Evolutionary conservation across 306 rosid genomes (phyloP), one percentile per base, ranked within the genome.

Genomic region (Notholithocarpus densiflorus): DNA sequence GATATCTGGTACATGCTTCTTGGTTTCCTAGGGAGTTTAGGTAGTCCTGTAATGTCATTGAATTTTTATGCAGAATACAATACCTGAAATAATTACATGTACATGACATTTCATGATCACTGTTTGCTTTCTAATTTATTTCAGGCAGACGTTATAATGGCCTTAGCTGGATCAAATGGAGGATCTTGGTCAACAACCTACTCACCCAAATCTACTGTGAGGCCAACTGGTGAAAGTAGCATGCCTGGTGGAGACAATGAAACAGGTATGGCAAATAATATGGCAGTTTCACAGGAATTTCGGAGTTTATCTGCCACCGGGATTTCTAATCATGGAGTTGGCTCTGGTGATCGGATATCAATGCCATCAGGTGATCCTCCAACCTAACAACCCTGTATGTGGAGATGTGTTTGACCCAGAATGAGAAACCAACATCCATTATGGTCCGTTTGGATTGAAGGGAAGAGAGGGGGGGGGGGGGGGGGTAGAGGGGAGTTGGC

Each of bases 71-170:
- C 72, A 32, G 17, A 48, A 32, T 32, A 65, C 2, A 31, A 43
- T 31, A 31, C 48, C 71, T 31, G 45, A 34, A 34, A 54, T 60
- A 51, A 71, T 62, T 19, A 21, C 12, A 2, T 15, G 20, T 71
- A 74, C 34, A 18, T 78, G 57, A 75, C 75, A n/a, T 76, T 56
- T 43, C 76, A 65, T 76, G 75, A 55, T 74, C 64, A 31, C 43
- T 71, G 54, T 71, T 57, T 82, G 70, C 20, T 77, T 54, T 68
- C 55, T 77, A 77, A 74, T 7, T 51, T 82, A 77, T 73, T 75
- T 65, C 96, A 95, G 99, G 98, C 97, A 72, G 98, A 95, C 70
- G 88, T 95, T 74, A 95, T 95, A 91, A 93, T 95, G 98, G 90
- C 97, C 81, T 88, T 95, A 62, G 99, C 99, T 23, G 98, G 98